These are phyloP conservation scores for Alternaria sp. DNA, from an alignment of 2,329 filamentous ascomycete species.

Conservation along the genomic window DNA sequence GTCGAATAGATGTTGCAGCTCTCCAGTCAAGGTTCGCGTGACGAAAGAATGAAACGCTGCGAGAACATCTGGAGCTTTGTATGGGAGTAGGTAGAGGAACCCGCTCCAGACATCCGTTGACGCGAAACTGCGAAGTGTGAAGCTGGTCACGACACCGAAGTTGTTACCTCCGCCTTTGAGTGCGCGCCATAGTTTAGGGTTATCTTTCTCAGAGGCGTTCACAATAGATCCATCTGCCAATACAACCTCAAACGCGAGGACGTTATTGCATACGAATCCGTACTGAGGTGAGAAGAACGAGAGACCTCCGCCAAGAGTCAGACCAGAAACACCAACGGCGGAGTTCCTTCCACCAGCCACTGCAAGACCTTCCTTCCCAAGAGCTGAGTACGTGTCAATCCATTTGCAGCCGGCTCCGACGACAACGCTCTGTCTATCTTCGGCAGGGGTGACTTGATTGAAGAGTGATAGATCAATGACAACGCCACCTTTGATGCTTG, in stretches of 20 bases:
- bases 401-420: conserved; percentile 33
- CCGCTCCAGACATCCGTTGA: conserved; percentile 47
- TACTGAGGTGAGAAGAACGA: conserved; percentile 44
- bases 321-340: conserved; percentile 39
- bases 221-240: conserved; percentile 47
- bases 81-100: conserved; percentile 25
- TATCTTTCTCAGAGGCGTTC: conserved; percentile 35
- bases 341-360: conserved; percentile 36
- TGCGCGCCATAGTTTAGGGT: conserved; percentile 42
- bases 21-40: conserved; percentile 9
- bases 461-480: conserved; percentile 30
- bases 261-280: conserved; percentile 46
- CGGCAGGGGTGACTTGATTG: conserved; percentile 13
- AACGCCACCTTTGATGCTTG: conserved; percentile 31
- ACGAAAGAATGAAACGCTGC: conserved; percentile 19
- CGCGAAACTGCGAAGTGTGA: conserved; percentile 29
- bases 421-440: conserved; percentile 15
- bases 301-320: conserved; percentile 49
- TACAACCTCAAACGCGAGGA: conserved; percentile 47
- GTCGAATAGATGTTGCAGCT: conserved; percentile 24
- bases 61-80: conserved; percentile 19
- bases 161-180: conserved; percentile 50
- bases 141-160: conserved; percentile 49
- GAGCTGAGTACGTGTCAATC: conserved; percentile 23
- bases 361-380: conserved; percentile 27